phyloP scores from a whole-genome alignment of 1,139 yeast genomes.

The Yamadazyma buinensis region DNA sequence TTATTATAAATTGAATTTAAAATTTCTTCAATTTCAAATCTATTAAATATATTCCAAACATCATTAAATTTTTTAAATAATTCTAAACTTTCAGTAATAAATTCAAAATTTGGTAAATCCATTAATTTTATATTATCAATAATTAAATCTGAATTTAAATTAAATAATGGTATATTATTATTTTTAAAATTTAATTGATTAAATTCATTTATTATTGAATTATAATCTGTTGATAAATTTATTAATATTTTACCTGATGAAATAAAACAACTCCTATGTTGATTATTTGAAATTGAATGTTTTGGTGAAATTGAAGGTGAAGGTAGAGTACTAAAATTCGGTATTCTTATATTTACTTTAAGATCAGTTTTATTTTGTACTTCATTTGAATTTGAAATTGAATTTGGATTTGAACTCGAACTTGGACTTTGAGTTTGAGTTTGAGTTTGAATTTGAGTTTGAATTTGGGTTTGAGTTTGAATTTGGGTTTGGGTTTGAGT shows the following conservation, averaged over 20 bases:
- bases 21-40: slow-evolving; percentile 19
- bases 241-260: background rate
- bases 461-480: no score
- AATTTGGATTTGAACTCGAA: no score
- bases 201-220: slow-evolving; percentile 1
- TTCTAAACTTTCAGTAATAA: slow-evolving; percentile 23
- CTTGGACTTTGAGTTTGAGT: no score
- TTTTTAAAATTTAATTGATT: slow-evolving; percentile 2
- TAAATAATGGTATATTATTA: no score
- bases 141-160: no score
- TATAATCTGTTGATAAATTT: slow-evolving; percentile 1
- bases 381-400: no score
- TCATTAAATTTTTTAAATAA: background rate
- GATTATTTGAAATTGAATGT: background rate
- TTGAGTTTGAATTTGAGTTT: no score
- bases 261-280: background rate
- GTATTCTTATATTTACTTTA: no score
- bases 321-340: background rate
- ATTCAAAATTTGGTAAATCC: slow-evolving; percentile 17
- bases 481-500: no score
- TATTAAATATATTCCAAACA: slow-evolving; percentile 30
- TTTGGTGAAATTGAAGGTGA: slow-evolving; percentile 6
- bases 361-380: no score
- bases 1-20: slow-evolving; percentile 2
- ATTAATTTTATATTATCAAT: slow-evolving; percentile 8